phyloP scores from a whole-genome alignment of 345 rosid genomes.

The Brassica rapa region DNA sequence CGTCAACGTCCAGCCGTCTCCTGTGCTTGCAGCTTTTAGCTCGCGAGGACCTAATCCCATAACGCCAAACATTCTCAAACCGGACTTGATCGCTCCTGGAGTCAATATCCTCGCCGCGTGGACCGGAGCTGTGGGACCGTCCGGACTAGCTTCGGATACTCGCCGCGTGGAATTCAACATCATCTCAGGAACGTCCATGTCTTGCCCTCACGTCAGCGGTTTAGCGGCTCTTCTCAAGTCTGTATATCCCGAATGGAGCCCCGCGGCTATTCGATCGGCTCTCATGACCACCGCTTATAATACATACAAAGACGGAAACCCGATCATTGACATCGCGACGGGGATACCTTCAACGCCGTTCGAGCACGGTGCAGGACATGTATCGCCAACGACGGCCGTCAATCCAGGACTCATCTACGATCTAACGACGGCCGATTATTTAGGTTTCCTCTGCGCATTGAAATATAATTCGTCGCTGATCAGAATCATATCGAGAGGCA shows the following conservation, averaged over 20 bases:
- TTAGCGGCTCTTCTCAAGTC: slow-evolving; percentile 74
- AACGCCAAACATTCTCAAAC: slow-evolving; percentile 69
- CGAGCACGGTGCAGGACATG: slow-evolving; percentile 73
- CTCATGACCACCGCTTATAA: slow-evolving; percentile 82
- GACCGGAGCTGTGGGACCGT: slow-evolving; percentile 58
- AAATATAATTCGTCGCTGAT: slow-evolving; percentile 57
- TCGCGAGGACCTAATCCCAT: slow-evolving; percentile 83
- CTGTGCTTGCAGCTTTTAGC: slow-evolving; percentile 88
- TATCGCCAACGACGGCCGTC: slow-evolving; percentile 41
- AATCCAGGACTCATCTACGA: slow-evolving; percentile 86
- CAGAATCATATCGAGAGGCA: slow-evolving; percentile 46
- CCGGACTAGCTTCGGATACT: slow-evolving; percentile 46
- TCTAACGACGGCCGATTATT: slow-evolving; percentile 58
- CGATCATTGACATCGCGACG: slow-evolving; percentile 61
- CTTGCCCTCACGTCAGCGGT: slow-evolving; percentile 44
- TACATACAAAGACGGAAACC: slow-evolving; percentile 31
- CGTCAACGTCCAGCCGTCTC: slow-evolving; percentile 69
- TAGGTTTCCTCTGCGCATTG: slow-evolving; percentile 73
- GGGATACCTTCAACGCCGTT: slow-evolving; percentile 65
- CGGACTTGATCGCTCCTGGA: slow-evolving; percentile 87
- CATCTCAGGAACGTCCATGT: not conserved
- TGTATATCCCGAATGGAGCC: slow-evolving; percentile 81
- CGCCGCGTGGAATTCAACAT: slow-evolving; percentile 41
- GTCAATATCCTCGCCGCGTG: slow-evolving; percentile 77
- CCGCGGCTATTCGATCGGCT: slow-evolving; percentile 79